phyloP scores from a whole-genome alignment of 2,329 filamentous ascomycete genomes.

The Colletotrichum cordylinicola region DNA sequence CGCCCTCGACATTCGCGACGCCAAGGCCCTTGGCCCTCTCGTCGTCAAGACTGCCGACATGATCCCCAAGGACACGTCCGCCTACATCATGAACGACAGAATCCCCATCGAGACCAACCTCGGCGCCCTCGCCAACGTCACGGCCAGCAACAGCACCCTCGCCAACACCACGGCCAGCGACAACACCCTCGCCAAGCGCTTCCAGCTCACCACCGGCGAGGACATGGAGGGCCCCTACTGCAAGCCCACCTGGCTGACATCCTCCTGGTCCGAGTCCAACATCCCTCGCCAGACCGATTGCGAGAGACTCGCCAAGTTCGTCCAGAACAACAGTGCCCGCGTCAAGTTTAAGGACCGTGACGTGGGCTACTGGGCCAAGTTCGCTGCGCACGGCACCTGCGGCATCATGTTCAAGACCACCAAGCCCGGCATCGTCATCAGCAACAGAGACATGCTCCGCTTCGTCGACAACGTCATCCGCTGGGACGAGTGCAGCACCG shows the following conservation, averaged over 20 bases:
- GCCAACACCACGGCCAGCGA: not conserved
- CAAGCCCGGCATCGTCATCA: not conserved
- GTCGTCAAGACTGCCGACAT: not conserved
- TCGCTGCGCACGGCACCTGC: conserved; percentile 9
- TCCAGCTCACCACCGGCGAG: not conserved
- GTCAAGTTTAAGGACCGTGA: conserved; percentile 8
- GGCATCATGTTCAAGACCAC: conserved; percentile 1
- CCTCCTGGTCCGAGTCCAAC: not conserved
- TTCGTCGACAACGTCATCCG: not conserved
- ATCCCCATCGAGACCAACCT: not conserved
- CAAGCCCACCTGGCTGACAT: not conserved
- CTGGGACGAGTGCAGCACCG: not conserved
- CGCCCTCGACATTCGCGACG: not conserved
- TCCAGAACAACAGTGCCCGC: not conserved
- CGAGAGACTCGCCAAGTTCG: not conserved
- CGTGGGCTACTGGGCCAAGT: not conserved
- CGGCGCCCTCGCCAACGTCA: not conserved
- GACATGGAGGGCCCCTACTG: not conserved
- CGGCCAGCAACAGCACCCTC: not conserved
- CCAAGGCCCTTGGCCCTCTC: not conserved
- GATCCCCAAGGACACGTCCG: conserved; percentile 5
- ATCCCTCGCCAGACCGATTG: not conserved
- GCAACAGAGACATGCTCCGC: not conserved
- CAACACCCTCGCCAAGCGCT: not conserved
- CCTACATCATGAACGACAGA: not conserved